Conservation (phyloP, 257 asterid species). For the Forsythia viridissima region DNA sequence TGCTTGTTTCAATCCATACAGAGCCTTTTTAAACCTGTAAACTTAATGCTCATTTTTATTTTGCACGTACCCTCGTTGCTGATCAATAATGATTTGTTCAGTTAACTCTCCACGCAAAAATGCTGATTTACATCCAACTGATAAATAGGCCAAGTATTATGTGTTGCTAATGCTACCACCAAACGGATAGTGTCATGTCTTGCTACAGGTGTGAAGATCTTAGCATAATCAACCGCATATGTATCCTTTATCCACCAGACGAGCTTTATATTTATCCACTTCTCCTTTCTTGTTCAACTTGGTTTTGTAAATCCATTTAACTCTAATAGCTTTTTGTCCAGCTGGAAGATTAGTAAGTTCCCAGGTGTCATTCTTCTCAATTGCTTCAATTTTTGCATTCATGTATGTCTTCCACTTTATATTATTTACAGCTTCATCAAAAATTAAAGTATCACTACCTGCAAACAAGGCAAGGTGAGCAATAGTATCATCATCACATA, state of each 20-base stretch:
- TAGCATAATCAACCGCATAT: not conserved
- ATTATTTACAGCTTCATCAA: too few species aligned
- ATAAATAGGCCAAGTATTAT: not conserved
- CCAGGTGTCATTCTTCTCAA: too few species aligned
- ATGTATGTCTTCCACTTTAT: not conserved
- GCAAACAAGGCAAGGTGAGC: too few species aligned
- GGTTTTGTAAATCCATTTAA: too few species aligned
- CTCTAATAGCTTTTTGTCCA: too few species aligned
- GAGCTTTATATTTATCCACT: not conserved
- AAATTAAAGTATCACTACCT: too few species aligned
- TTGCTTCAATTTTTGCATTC: too few species aligned
- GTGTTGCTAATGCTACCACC: not conserved
- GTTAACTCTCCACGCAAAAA: not conserved
- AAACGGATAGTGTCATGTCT: not conserved
- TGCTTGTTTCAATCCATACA: too few species aligned
- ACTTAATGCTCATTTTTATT: not conserved
- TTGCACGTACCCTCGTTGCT: too few species aligned
- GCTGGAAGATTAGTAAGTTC: too few species aligned
- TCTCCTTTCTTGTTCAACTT: not conserved
- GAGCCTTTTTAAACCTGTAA: not conserved
- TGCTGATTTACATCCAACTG: conserved; percentile 2
- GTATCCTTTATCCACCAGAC: not conserved
- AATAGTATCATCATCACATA: too few species aligned
- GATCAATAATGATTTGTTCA: too few species aligned
- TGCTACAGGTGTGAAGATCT: conserved; percentile 18